Base-by-base conservation (phyloP, 1,139 yeast species). In the Keqinozyma sinolaborantium region DNA sequence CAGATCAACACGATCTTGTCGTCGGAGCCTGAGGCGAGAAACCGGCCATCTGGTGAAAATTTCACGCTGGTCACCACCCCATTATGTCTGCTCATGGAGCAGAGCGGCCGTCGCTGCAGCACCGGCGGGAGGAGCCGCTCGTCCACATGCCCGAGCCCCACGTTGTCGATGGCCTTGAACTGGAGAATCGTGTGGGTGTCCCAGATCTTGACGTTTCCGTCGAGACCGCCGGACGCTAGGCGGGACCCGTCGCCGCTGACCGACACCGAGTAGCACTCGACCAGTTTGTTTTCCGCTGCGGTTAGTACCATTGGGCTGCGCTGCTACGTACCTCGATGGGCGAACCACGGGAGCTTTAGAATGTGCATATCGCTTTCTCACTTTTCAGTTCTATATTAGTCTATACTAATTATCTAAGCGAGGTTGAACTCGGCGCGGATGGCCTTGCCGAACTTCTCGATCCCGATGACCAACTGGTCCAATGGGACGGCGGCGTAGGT, bases 51-150 rank as follows among this genome's bases (percentile, higher is more conserved):
- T 0, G 97, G 97, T 0, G 95, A 84, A 53, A 92, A 92, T 48
- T 90, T 75, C 16, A 92, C 92, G 31, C 87, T 80, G 1, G 97
- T 92, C 3, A 94, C 97, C 2, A 95, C 96, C 27, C 98, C 98
- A 43, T 82, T 79, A 47, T 86, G 95, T 40, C 95, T 68, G 30
- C 86, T 80, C 88, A 84, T 83, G 10, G 88, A 79, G 35, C 88
- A 82, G 9, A 85, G 53, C 1, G 94, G 88, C 21, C 73, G 62
- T 47, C 71, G 60, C 15, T 70, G 58, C 1, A 67, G 58, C 10
- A 58, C 56, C 21, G 69, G 58, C 0, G 64, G 64, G 54, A 40
- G 56, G 9, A 44, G 20, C 18, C 48, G 15, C 11, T 36, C 40
- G 5, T 34, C 30, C 15, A 26, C 18, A 10, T 28, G 27, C 5